phyloP scores from a whole-genome alignment of 805 yeast species.

The Wickerhamomyces subpelliculosus region DNA sequence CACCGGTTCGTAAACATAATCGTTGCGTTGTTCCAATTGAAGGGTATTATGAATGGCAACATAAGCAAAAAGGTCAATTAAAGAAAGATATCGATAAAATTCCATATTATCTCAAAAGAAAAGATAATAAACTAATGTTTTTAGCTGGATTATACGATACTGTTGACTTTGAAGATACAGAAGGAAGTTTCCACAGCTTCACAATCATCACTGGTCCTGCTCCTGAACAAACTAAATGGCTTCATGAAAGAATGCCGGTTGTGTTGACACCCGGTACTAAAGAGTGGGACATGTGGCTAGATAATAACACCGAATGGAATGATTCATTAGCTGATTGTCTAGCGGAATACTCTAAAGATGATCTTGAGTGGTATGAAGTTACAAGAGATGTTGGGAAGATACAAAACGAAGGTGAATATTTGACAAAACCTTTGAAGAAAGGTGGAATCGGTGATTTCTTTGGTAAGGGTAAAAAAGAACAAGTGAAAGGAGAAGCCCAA shows the following conservation, averaged over 20 bases:
- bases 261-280: slow-evolving; percentile 50
- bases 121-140: slow-evolving; percentile 46
- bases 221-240: slow-evolving; percentile 49
- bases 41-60: slow-evolving; percentile 84
- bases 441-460: slow-evolving; percentile 11
- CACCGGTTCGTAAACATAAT: slow-evolving; percentile 32
- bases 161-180: slow-evolving; percentile 15
- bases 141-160: slow-evolving; percentile 52
- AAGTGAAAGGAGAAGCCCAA: slow-evolving; percentile 3
- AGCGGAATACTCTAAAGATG: slow-evolving; percentile 27
- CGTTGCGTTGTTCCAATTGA: slow-evolving; percentile 74
- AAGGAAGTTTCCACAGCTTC: slow-evolving; percentile 36
- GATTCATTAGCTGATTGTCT: slow-evolving; percentile 33
- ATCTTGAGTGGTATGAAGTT: slow-evolving; percentile 51
- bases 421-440: slow-evolving; percentile 22
- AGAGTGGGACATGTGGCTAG: slow-evolving; percentile 63
- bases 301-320: slow-evolving; percentile 33
- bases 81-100: slow-evolving; percentile 33
- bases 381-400: slow-evolving; percentile 59
- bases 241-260: slow-evolving; percentile 77
- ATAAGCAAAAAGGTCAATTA: slow-evolving; percentile 20
- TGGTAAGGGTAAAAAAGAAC: slow-evolving; percentile 1
- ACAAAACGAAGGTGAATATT: slow-evolving; percentile 32
- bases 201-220: slow-evolving; percentile 76
- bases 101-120: slow-evolving; percentile 62